phyloP scores from a whole-genome alignment of 179 eudicot species.

The Silene coronaria region DNA sequence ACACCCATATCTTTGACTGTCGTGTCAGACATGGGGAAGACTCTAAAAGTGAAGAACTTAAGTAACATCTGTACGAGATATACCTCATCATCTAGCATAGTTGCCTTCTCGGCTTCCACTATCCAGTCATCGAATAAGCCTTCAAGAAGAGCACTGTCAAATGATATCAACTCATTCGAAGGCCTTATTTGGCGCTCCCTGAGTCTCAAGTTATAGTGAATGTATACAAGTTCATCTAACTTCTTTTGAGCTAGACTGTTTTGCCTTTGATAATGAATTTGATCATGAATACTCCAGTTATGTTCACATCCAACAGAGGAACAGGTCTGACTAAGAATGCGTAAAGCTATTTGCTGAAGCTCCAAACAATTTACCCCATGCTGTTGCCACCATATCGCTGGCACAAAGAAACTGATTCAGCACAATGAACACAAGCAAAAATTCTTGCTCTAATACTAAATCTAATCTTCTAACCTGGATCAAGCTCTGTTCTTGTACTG shows the following conservation, averaged over 20 bases:
- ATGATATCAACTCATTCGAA: conserved; percentile 41
- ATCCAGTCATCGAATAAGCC: conserved; percentile 73
- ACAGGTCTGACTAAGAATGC: conserved; percentile 85
- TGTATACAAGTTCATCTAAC: conserved; percentile 54
- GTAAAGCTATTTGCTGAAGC: conserved; percentile 72
- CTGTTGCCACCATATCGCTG: conserved; percentile 99
- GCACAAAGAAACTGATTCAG: conserved; percentile 23
- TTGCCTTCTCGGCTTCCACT: conserved; percentile 53
- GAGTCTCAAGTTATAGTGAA: conserved; percentile 85
- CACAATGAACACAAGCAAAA: not conserved
- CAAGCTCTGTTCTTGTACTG: conserved; percentile 80
- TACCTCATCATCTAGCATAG: conserved; percentile 75
- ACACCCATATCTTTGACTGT: too few relatives aligned
- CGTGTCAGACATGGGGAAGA: too few relatives aligned
- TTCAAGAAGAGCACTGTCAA: conserved; percentile 66
- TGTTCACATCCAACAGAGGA: conserved; percentile 86
- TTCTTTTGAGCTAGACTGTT: conserved; percentile 63
- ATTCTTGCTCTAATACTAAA: not conserved
- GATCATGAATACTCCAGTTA: conserved; percentile 78
- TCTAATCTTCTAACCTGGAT: conserved; percentile 60
- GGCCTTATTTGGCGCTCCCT: conserved; percentile 71
- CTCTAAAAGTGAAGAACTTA: not conserved
- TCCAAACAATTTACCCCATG: conserved; percentile 87
- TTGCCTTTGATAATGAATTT: conserved; percentile 47
- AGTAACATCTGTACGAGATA: not conserved